A percentile compares a stretch with the other conserved stretches of the same genome.
These are phyloP conservation scores for Monosporascus sp. DNA, from an alignment of 2,329 filamentous ascomycete genomes.

Conservation along the genomic window DNA sequence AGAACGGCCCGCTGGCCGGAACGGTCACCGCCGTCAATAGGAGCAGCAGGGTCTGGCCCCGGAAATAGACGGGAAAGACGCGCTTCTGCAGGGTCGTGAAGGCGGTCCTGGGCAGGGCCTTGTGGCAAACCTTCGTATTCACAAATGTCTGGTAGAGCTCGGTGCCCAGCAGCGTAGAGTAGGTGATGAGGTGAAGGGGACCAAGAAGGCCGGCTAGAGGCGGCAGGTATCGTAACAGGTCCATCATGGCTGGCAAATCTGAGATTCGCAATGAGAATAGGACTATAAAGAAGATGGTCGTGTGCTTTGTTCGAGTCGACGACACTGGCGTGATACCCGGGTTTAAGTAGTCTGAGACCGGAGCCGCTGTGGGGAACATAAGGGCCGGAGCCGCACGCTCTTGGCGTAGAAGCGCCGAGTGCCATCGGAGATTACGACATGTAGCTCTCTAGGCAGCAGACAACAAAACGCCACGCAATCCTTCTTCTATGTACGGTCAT, in stretches of 20 bases:
- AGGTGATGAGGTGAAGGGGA: slow-evolving; percentile 33
- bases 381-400: neutral
- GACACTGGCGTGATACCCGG: too few species aligned
- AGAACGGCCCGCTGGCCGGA: slow-evolving; percentile 26
- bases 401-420: neutral
- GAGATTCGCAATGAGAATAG: too few species aligned
- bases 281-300: too few species aligned
- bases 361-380: neutral
- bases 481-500: neutral
- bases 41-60: slow-evolving; percentile 29
- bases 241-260: too few species aligned
- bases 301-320: too few species aligned
- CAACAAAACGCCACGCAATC: neutral
- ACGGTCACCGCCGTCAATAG: slow-evolving; percentile 29
- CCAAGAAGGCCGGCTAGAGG: slow-evolving; percentile 18
- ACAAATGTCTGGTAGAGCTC: slow-evolving; percentile 36
- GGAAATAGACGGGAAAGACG: slow-evolving; percentile 38
- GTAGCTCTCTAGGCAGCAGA: neutral
- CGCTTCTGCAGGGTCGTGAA: slow-evolving; percentile 35
- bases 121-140: slow-evolving; percentile 31
- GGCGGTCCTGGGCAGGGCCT: slow-evolving; percentile 28
- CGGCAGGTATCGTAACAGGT: too few species aligned
- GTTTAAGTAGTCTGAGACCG: too few species aligned
- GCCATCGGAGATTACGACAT: neutral
- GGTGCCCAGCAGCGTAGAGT: slow-evolving; percentile 34